These are phyloP conservation scores for Carpinus fangiana DNA, from an alignment of 306 rosid genomes.

Conservation along the genomic window DNA sequence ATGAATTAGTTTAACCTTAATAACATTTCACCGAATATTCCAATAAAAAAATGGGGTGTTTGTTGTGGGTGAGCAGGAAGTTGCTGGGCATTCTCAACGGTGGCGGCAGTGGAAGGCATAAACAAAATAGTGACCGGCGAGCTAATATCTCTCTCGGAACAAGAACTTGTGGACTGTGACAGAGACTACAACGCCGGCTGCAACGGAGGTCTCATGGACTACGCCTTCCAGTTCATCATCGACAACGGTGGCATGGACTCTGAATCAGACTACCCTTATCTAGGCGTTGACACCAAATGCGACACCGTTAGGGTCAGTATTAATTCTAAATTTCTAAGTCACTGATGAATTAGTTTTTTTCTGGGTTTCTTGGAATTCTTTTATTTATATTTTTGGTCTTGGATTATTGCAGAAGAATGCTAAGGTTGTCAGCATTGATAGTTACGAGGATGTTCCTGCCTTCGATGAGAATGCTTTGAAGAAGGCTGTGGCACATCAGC, in stretches of 20 bases:
- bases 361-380: no score
- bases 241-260: constrained; percentile 86
- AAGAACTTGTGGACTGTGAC: constrained; percentile 92
- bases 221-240: constrained; percentile 81
- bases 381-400: neutral
- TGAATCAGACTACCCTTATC: constrained; percentile 81
- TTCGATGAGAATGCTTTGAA: constrained; percentile 48
- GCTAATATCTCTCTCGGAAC: constrained; percentile 77
- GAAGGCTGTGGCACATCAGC: constrained; percentile 65
- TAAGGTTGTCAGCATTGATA: constrained; percentile 75
- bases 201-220: constrained; percentile 89
- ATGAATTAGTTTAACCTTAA: no score
- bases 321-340: neutral
- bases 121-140: constrained; percentile 74
- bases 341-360: neutral
- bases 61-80: constrained; percentile 52
- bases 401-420: constrained; percentile 38
- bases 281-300: constrained; percentile 54
- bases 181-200: constrained; percentile 63
- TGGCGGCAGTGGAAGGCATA: constrained; percentile 84
- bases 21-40: no score
- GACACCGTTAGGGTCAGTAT: constrained; percentile 48
- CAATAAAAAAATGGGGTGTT: no score
- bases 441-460: constrained; percentile 80
- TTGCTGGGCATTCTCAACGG: constrained; percentile 93